Base-by-base conservation (phyloP, 768 basidiomycete genomes). In the Collybiopsis luxurians region DNA sequence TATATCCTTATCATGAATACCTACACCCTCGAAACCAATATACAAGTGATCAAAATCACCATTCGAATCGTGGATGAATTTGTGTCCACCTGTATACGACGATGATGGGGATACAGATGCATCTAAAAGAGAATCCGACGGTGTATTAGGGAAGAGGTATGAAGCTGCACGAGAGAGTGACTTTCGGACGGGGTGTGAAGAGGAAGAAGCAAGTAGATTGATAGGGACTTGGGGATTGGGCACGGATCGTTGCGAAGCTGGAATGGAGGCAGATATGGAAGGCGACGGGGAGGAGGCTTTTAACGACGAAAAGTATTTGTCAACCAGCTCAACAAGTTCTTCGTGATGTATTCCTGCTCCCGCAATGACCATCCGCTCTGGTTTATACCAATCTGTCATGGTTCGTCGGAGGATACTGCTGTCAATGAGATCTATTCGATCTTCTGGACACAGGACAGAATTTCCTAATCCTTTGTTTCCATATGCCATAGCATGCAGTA, bases 281-380 rank as follows among this genome's bases (percentile, higher is more conserved):
- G 64, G 62, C 34, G 61, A 49, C 65, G 65, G 53, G 61, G 66
- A 54, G 63, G 64, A 59, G 60, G 74, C 64, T 77, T 84, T 73
- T 76, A 84, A 75, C 4, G 82, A 81, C 11, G 92, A 89, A 62
- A 98, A 97, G 66, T 90, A 81, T 69, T 89, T 86, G 69, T 95
- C 85, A 0, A 84, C 82, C 49, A 97, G 77, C 60, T 93, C 89
- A 23, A 98, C 92, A 19, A 99, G 80, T 59, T 93, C 80, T 61
- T 91, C 85, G 66, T 98, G 97, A 10, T 78, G 82, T 83, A 99
- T 89, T 10, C 97, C 97, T 0, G 92, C 89, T 11, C 93, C 95
- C 4, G 96, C 94, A 55, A 98, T 80, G 39, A 98, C 95, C 84
- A 99, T 97, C 53, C 92, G 77, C 66, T 98, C 96, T 0, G 97